phyloP scores from a whole-genome alignment of 1,139 yeast genomes.

The Yamadazyma trypodendri region DNA sequence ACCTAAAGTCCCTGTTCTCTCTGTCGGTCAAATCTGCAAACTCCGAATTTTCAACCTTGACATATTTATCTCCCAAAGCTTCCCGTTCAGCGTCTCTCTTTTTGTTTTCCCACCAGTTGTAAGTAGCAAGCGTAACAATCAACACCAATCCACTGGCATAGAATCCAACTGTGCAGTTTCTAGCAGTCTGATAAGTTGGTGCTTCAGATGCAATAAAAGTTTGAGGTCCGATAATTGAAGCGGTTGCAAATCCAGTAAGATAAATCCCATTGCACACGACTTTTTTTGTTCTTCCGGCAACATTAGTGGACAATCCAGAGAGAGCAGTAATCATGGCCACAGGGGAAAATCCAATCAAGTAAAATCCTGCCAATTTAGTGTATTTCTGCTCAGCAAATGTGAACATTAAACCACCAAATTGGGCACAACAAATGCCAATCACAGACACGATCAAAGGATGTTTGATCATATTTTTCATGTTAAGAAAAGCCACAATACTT shows the following conservation, averaged over 20 bases:
- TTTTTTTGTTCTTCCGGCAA: conserved; percentile 26
- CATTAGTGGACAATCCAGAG: conserved; percentile 17
- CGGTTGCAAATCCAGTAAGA: conserved; percentile 58
- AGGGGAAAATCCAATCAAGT: conserved; percentile 8
- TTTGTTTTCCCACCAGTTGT: conserved; percentile 11
- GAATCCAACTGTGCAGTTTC: conserved; percentile 4
- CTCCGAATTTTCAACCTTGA: conserved; percentile 13
- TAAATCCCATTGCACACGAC: conserved; percentile 12
- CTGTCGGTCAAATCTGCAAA: conserved; percentile 16
- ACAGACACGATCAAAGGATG: conserved; percentile 13
- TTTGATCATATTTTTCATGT: conserved; percentile 9
- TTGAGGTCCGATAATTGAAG: conserved; percentile 26
- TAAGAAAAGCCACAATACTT: conserved; percentile 9
- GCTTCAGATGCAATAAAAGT: conserved; percentile 22
- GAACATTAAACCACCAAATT: conserved; percentile 1
- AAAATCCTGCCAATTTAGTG: conserved; percentile 9
- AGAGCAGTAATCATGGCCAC: conserved; percentile 11
- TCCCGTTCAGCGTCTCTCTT: conserved; percentile 19
- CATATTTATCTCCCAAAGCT: conserved; percentile 17
- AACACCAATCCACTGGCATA: conserved; percentile 23
- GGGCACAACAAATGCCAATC: conserved; percentile 8
- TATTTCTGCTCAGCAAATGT: conserved; percentile 34
- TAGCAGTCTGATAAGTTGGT: conserved; percentile 20
- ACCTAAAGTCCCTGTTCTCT: conserved; percentile 20
- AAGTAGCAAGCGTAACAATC: conserved; percentile 7